Percentiles rank a stretch among this genome's conserved stretches.
phyloP scores from a whole-genome alignment of 345 rosid genomes.

The Acer saccharum region DNA sequence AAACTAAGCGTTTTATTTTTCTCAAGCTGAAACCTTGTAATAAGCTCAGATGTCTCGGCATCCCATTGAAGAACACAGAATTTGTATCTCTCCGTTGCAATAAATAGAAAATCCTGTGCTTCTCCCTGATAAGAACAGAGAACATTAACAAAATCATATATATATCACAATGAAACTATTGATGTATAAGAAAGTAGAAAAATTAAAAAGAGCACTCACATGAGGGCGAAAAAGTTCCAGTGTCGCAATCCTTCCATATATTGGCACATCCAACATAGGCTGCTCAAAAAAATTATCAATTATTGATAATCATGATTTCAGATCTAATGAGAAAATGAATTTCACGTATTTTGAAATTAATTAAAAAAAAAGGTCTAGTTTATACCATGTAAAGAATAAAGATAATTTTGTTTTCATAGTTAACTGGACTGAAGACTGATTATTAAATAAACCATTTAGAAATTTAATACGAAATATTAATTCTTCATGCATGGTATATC shows the following conservation, averaged over 20 bases:
- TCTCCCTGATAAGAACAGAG: conserved; percentile 58
- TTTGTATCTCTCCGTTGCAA: conserved; percentile 88
- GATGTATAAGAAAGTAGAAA: neutral
- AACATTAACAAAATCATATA: neutral
- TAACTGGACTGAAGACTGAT: neutral
- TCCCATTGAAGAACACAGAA: conserved; percentile 97
- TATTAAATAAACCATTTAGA: neutral
- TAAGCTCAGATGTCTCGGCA: conserved; percentile 73
- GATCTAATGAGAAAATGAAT: conserved; percentile 4
- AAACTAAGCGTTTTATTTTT: neutral
- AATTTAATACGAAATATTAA: neutral
- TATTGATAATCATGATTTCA: neutral
- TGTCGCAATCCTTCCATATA: conserved; percentile 94
- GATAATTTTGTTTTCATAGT: neutral
- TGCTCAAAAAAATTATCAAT: conserved; percentile 36
- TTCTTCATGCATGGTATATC: neutral
- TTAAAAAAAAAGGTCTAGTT: neutral
- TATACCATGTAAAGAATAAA: neutral
- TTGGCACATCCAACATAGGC: conserved; percentile 89
- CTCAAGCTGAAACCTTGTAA: conserved; percentile 59
- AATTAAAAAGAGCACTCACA: conserved; percentile 52
- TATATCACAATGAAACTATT: neutral
- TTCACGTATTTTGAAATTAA: neutral
- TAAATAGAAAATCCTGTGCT: conserved; percentile 87
- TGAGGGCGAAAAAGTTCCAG: conserved; percentile 90